Evolutionary conservation across 805 yeast species (phyloP), one percentile per base, ranked within the genome.

Genomic region (Starmerella geochares): DNA sequence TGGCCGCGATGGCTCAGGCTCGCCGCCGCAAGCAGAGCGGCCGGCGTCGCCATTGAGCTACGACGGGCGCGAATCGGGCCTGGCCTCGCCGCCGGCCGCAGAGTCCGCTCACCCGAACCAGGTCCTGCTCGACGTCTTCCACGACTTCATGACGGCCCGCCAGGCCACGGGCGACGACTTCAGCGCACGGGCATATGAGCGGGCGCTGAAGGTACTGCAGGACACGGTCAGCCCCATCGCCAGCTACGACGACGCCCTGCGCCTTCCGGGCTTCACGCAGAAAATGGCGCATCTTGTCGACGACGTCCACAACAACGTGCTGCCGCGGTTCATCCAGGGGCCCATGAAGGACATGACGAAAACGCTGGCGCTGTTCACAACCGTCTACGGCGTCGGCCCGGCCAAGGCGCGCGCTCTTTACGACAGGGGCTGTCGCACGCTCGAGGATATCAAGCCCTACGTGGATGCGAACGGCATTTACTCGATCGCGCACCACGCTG

Each of bases 371-470:
- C 48, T 60, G 37, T 68, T 78, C 39, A 61, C 65, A 36, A 64
- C 68, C 0, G 68, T 78, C 3, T 68, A 72, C 55, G 79, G 80
- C 0, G 78, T 78, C 8, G 81, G 81, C 0, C 63, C 67, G 3
- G 56, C 47, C 6, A 60, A 63, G 3, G 76, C 80, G 0, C 54
- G 60, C 23, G 58, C 63, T 43, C 70, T 77, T 69, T 66, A 68
- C 42, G 52, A 63, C 5, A 63, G 67, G 48, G 73, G 75, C 3
- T 56, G 59, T 24, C 57, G 71, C 14, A 64, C 71, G 0, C 51
- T 71, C 13, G 69, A 72, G 1, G 77, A 73, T 38, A 60, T 72
- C 6, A 36, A 11, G 52, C 67, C 27, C 53, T 55, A 19, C 64
- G 64, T 54, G 38, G 70, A 39, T 58, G 63, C 2, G 47, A 55